A percentile compares a stretch with the other conserved stretches of the same genome.
phyloP scores from a whole-genome alignment of 495 filamentous ascomycete genomes.

The Trichoderma reesei region DNA sequence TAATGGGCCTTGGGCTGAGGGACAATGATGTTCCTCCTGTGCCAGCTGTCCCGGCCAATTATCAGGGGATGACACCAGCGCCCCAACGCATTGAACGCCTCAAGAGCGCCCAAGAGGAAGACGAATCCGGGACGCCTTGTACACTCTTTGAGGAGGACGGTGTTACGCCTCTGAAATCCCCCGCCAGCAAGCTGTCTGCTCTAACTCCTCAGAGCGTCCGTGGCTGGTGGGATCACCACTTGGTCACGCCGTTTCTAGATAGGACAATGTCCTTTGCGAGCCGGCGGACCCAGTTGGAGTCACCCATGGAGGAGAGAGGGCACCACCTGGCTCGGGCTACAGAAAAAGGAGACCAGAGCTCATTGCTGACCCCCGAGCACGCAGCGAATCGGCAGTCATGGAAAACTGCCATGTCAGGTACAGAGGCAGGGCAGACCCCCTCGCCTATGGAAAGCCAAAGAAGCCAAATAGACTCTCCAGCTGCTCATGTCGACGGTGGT shows the following conservation, averaged over 20 bases:
- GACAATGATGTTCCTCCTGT: conserved; percentile 45
- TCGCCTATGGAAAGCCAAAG: neutral
- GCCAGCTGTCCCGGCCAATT: conserved; percentile 47
- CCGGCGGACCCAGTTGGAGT: neutral
- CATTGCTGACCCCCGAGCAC: neutral
- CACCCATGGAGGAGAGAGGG: conserved; percentile 9
- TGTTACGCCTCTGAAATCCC: conserved; percentile 25
- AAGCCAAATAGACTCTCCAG: neutral
- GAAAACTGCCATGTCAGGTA: neutral
- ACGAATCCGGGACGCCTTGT: conserved; percentile 28
- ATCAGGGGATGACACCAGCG: conserved; percentile 19
- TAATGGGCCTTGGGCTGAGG: conserved; percentile 10
- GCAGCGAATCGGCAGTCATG: neutral
- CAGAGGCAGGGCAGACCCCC: neutral
- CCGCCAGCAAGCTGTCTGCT: conserved; percentile 17
- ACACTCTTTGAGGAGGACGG: conserved; percentile 43
- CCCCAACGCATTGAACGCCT: conserved; percentile 12
- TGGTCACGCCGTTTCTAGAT: conserved; percentile 61
- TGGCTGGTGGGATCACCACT: conserved; percentile 76
- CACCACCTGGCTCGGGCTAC: neutral
- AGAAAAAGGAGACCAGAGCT: neutral
- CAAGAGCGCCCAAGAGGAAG: conserved; percentile 23
- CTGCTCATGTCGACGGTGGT: neutral
- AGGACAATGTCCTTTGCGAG: conserved; percentile 29
- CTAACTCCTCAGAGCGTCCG: conserved; percentile 34